A percentile compares a stretch with the other conserved stretches of the same genome.
phyloP scores from a whole-genome alignment of 2,329 filamentous ascomycete genomes.

The Zymoseptoria ardabiliae region DNA sequence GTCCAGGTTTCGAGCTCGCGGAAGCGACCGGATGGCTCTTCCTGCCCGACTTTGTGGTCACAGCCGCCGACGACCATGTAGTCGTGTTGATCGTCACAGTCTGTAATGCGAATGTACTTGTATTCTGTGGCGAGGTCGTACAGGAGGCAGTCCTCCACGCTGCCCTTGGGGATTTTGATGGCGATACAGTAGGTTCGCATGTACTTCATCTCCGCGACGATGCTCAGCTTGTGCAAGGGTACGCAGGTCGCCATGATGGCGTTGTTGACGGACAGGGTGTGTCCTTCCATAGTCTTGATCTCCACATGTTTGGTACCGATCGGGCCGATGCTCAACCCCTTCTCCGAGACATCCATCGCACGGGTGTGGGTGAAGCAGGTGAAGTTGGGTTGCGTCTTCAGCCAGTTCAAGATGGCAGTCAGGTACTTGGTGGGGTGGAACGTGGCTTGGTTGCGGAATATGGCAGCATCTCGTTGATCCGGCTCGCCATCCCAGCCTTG shows the following conservation, averaged over 20 bases:
- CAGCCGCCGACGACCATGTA: conserved; percentile 51
- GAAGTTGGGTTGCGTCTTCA: conserved; percentile 47
- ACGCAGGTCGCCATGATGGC: conserved; percentile 50
- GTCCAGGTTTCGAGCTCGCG: conserved; percentile 48
- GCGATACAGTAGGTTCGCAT: conserved; percentile 52
- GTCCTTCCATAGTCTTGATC: conserved; percentile 41
- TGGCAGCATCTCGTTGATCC: conserved; percentile 46
- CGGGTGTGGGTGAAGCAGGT: conserved; percentile 47
- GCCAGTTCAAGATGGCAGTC: conserved; percentile 45
- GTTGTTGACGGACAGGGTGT: conserved; percentile 42
- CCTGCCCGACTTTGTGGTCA: conserved; percentile 53
- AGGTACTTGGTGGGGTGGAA: conserved; percentile 54
- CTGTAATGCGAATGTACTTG: conserved; percentile 49
- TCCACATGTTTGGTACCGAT: conserved; percentile 41
- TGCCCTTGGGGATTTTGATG: conserved; percentile 45
- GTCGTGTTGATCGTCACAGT: conserved; percentile 47
- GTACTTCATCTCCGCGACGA: conserved; percentile 48
- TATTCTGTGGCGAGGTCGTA: conserved; percentile 50
- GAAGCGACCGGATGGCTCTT: conserved; percentile 36
- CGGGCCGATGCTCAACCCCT: conserved; percentile 40
- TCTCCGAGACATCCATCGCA: conserved; percentile 42
- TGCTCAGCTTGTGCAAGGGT: conserved; percentile 48
- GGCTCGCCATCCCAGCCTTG: conserved; percentile 46
- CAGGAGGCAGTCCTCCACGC: conserved; percentile 48
- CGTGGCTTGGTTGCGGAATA: conserved; percentile 44